Percentiles rank a stretch among this genome's conserved stretches.
These are phyloP conservation scores for Anastatica hierochuntica DNA, from an alignment of 345 rosid species.

Conservation along the genomic window DNA sequence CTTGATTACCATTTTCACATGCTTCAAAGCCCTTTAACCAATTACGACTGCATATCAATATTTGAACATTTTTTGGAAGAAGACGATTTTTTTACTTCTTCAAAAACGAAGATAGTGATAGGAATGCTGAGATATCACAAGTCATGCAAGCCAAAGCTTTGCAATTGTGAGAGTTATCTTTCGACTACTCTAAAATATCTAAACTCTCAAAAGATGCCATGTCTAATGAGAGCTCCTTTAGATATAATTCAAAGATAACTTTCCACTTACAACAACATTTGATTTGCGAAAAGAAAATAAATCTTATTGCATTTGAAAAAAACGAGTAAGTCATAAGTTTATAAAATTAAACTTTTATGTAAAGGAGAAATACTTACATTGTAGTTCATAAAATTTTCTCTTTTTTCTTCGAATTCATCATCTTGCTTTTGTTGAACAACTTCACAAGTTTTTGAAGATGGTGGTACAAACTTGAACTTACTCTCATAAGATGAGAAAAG, in stretches of 20 bases:
- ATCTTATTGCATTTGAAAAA: too few relatives aligned
- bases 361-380: neutral
- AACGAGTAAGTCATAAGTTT: neutral
- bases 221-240: neutral
- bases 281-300: too few relatives aligned
- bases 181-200: neutral
- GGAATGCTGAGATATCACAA: neutral
- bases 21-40: neutral
- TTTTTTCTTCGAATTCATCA: neutral
- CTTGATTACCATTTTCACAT: neutral
- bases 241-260: neutral
- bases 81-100: neutral
- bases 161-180: neutral
- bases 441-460: neutral
- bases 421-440: neutral
- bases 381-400: neutral
- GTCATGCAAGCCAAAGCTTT: neutral
- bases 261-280: neutral
- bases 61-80: neutral
- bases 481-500: neutral
- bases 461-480: neutral
- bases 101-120: neutral
- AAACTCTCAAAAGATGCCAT: neutral
- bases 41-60: neutral
- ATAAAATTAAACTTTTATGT: too few relatives aligned